Percentiles rank a stretch among this genome's conserved stretches.
These are phyloP conservation scores for Radiomyces spectabilis DNA, from an alignment of 192 early-diverging fungal species.

Conservation along the genomic window DNA sequence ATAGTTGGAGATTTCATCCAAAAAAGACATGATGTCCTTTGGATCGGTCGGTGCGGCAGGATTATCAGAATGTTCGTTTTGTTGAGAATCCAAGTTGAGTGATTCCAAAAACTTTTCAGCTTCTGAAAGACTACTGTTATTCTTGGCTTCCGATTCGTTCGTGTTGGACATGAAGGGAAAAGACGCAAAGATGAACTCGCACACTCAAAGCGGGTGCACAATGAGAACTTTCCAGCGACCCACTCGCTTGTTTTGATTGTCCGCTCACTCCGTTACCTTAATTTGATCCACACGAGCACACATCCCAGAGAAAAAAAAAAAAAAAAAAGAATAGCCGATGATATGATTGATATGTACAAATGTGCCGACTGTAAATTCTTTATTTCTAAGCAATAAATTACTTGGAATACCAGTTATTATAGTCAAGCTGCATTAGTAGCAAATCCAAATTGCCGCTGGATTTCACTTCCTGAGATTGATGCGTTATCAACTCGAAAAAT, in stretches of 20 bases:
- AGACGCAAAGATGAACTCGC: no score
- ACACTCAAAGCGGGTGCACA: no score
- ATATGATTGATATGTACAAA: no score
- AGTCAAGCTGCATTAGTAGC: conserved; percentile 30
- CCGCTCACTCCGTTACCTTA: no score
- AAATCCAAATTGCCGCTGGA: conserved; percentile 27
- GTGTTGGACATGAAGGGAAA: no score
- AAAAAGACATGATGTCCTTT: conserved; percentile 30
- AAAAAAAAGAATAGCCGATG: no score
- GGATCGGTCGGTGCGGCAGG: conserved; percentile 6
- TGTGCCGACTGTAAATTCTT: no score
- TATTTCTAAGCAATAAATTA: no score
- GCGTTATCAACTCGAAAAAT: conserved; percentile 17
- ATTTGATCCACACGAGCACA: no score
- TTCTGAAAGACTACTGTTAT: conserved; percentile 17
- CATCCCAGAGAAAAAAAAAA: no score
- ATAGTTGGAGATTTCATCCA: conserved; percentile 25
- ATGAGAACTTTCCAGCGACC: no score
- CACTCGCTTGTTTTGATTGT: no score
- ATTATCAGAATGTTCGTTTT: not conserved
- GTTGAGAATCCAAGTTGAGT: conserved; percentile 13
- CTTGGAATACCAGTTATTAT: conserved; percentile 36
- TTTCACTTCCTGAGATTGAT: conserved; percentile 11
- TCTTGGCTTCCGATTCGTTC: not conserved
- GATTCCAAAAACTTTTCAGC: conserved; percentile 32